Base-by-base conservation (phyloP, 1,284 basidiomycete genomes). In the Puccinia coronata region DNA sequence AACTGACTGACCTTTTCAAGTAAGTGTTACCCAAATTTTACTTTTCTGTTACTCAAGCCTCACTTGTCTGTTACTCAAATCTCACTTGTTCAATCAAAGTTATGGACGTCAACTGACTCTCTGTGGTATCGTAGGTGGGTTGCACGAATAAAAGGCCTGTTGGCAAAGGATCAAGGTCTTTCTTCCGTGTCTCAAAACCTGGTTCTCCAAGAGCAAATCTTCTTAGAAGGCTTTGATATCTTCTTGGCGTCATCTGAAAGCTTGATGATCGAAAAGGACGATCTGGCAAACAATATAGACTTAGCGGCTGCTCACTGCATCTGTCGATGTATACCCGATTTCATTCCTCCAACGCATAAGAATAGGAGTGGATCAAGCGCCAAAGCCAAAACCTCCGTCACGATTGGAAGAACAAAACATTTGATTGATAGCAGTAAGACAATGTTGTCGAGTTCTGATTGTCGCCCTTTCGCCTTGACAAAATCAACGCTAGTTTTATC, bases 151-250 rank as follows among this genome's bases (percentile, higher is more conserved):
- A 36, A 70, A 39, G 69, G 49, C 18, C 69, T 80, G 1, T 25
- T 82, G 47, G 28, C 69, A 6, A 53, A 61, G 8, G 73, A 12
- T 53, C 70, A 4, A 90, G 91, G 14, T 16, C 61, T 80, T 82
- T 83, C 73, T 82, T n/a, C n/a, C n/a, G n/a, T n/a, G n/a, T n/a
- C n/a, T n/a, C n/a, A n/a, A n/a, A n/a, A n/a, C n/a, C n/a, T 84
- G 23, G 87, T 90, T 0, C 86, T 96, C 14, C 91, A 96, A 80
- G 96, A 99, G 85, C 93, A 96, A 80, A 91, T 97, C 34, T 95
- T 93, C 84, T 88, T 96, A 63, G 94, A 97, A 85, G 94, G 93
- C 0, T 90, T 92, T 36, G 97, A 99, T 86, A 90, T 97, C 36
- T 98, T 99, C 87, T 92, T 98, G 82, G 95, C 94, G 31, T 89